A percentile compares a stretch with the other conserved stretches of the same genome.
Conservation (phyloP, 176 grass and related monocot species). For the Aegilops longissima region DNA sequence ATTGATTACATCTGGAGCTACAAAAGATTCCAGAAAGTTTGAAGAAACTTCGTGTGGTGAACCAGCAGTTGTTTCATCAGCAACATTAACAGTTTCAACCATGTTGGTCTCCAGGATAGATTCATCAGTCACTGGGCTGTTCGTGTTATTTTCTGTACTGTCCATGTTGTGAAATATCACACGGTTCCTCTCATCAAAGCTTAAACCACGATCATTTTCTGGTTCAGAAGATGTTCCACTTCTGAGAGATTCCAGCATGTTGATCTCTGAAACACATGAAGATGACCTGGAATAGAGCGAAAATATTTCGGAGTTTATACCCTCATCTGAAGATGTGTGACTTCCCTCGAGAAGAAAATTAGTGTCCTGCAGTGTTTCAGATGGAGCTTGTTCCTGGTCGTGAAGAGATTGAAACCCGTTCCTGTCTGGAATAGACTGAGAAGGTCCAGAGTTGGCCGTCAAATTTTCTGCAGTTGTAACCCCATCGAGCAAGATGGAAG, state of each 20-base stretch:
- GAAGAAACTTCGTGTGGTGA: background rate
- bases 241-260: constrained; percentile 14
- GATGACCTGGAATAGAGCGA: constrained; percentile 48
- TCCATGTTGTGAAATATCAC: background rate
- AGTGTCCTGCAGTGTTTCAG: background rate
- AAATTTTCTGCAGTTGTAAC: constrained; percentile 20
- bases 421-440: constrained; percentile 13
- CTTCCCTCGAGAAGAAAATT: constrained; percentile 23
- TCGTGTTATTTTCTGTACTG: background rate
- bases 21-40: background rate
- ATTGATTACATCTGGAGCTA: constrained; percentile 19
- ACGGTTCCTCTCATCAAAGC: background rate
- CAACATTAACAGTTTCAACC: background rate
- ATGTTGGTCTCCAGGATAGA: constrained; percentile 22
- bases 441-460: background rate
- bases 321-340: constrained; percentile 25
- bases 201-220: background rate
- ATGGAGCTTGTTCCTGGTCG: constrained; percentile 1
- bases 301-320: constrained; percentile 30
- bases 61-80: background rate
- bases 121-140: background rate
- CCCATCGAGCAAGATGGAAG: constrained; percentile 21
- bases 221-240: background rate
- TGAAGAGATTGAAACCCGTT: background rate
- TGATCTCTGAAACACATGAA: constrained; percentile 44